Evolutionary conservation across 108 stramenopile genomes (phyloP), one percentile per base, ranked within the genome.

Genomic region (Conticribra weissflogii): DNA sequence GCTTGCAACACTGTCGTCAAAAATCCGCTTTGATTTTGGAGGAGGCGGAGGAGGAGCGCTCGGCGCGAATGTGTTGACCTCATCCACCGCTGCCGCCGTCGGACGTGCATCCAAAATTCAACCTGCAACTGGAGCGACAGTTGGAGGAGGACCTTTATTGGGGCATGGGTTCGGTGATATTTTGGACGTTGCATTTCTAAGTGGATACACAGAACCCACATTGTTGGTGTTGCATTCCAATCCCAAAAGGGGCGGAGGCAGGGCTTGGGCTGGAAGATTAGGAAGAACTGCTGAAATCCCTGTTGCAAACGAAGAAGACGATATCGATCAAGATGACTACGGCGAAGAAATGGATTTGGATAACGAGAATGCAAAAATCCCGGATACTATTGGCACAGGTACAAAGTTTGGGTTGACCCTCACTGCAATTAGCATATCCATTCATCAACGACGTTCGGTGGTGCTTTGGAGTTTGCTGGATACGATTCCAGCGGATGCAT

Each of bases 81-180:
- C 65, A 19, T 19, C 67, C 30, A 22, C 57, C 3, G 18, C 55
- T 24, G 45, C 72, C 3, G 17, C 61, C 25, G 14, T n/a, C n/a
- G n/a, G n/a, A n/a, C n/a, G n/a, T n/a, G n/a, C n/a, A n/a, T n/a
- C n/a, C 0, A 78, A 71, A 21, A 56, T 31, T 18, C 54, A 57
- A 25, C 53, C 55, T n/a, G 30, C 36, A 16, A 17, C 54, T 57
- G 30, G 41, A 2, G 47, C 59, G 21, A 34, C 63, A 18, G 69
- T 59, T 1, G 68, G 68, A 21, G 24, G 34, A 22, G 57, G 57
- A 5, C 48, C 66, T 15, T 63, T 66, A 17, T 80, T 88, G 28
- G 69, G 74, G 2, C 89, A 90, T 75, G 93, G 93, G 0, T 92
- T 91, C 66, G 94, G 94, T 15, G 94, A 95, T 53, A 83, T 95